A percentile compares a stretch with the other conserved stretches of the same genome.
phyloP scores from a whole-genome alignment of 352 stramenopile genomes.

The Achlya hypogyna region DNA sequence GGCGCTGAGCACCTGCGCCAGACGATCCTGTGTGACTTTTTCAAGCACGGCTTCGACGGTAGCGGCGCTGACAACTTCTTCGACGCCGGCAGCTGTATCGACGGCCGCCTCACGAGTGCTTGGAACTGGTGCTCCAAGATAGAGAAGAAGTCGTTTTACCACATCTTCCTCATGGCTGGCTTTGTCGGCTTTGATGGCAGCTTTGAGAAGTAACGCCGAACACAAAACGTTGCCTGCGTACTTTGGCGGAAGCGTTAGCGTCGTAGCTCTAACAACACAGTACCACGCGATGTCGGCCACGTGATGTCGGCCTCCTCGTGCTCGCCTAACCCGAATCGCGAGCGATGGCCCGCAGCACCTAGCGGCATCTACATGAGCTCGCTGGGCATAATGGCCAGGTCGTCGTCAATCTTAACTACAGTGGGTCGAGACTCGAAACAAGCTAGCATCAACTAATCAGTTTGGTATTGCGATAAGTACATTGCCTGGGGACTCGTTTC shows the following conservation, averaged over 20 bases:
- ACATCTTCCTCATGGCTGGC: constrained; percentile 93
- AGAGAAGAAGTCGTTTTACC: constrained; percentile 90
- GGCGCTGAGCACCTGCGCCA: constrained; percentile 71
- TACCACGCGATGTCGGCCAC: no score
- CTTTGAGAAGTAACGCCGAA: constrained; percentile 40
- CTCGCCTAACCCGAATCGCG: no score
- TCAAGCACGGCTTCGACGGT: constrained; percentile 93
- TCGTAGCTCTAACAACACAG: no score
- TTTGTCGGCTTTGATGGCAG: constrained; percentile 96
- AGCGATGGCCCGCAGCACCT: no score
- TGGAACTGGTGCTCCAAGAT: constrained; percentile 98
- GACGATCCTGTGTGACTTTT: constrained; percentile 93
- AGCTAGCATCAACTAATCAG: no score
- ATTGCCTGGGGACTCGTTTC: no score
- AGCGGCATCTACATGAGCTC: no score
- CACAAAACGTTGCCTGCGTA: neutral
- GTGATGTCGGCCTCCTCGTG: no score
- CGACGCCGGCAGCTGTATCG: constrained; percentile 93
- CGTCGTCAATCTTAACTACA: no score
- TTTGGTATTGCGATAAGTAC: no score
- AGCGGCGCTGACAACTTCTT: constrained; percentile 94
- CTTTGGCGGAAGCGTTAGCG: neutral
- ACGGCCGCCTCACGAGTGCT: constrained; percentile 92
- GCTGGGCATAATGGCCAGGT: no score
- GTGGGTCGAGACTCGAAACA: no score